These are phyloP conservation scores for Straminergon stramineum DNA, from an alignment of 225 moss, liverwort and hornwort genomes.

Conservation along the genomic window DNA sequence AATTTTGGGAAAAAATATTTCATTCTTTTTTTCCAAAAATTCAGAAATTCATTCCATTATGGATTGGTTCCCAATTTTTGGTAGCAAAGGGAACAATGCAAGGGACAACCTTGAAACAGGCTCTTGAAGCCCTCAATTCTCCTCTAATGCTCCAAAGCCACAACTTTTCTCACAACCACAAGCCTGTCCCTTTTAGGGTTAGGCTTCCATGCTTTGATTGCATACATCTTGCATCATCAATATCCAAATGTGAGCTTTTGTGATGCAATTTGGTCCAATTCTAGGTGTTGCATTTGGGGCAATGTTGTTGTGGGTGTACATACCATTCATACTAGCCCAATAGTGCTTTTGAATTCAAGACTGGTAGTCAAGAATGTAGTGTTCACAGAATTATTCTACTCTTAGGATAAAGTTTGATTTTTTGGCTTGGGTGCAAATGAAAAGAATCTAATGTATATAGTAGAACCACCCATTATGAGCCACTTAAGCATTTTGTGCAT, in stretches of 20 bases:
- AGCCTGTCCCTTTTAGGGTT: neutral
- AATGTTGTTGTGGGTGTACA: neutral
- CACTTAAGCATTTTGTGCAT: no score
- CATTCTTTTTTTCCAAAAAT: no score
- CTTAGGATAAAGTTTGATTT: neutral
- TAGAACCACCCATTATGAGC: no score
- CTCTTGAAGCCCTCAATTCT: no score
- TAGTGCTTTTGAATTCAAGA: neutral
- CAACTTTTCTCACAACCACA: neutral
- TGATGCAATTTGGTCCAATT: neutral
- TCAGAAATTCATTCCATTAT: no score
- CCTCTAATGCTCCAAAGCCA: neutral
- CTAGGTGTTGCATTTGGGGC: neutral
- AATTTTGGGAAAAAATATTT: no score
- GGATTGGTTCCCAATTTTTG: no score
- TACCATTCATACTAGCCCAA: neutral
- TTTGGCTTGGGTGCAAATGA: neutral
- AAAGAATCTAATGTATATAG: neutral
- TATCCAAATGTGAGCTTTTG: neutral
- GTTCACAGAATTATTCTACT: no score
- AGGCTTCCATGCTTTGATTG: neutral
- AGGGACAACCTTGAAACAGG: no score
- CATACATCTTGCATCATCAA: neutral
- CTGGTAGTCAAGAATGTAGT: fast-evolving
- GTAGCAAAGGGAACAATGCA: no score